Evolutionary conservation across 1,139 yeast genomes (phyloP), one percentile per base, ranked within the genome.

Genomic region (Diutina neorugosa): DNA sequence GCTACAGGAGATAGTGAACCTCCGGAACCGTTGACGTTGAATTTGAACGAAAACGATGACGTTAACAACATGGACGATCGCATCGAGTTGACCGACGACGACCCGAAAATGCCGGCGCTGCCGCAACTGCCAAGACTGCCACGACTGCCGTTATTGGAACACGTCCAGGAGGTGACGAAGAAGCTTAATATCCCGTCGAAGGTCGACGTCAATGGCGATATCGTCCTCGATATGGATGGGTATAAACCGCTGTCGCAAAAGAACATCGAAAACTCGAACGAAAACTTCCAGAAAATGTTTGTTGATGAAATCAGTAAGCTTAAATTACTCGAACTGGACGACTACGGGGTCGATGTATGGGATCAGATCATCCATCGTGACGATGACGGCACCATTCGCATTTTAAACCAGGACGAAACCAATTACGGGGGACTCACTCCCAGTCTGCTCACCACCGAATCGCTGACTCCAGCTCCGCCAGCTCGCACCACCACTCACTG

Each of bases 141-240:
- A 6, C 27, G 42, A 20, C 19, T 73, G 55, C 65, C 70, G 37
- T 81, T 87, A 0, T 69, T 82, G 53, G 87, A 83, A 59, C 76
- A 82, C 57, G 88, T 89, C 5, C 80, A 80, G 59, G 80, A 80
- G 53, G 73, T 93, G 47, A 84, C 96, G 19, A 76, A 79, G 59
- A 81, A 78, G 62, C 75, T 90, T 59, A 88, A 90, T 61, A 91
- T 93, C 44, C 97, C 98, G 1, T 84, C 95, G 20, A 89, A 84
- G 60, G 79, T 91, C 47, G 96, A 89, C 58, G 84, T 86, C 58
- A 88, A 89, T 62, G 98, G 98, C 12, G 96, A 91, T 63, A 77
- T 94, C 62, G 80, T 91, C 51, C 71, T 94, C 52, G 99, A 94
- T 69, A 88, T 93, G 84, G 96, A 90, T 61, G 99, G 99, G 25